Conservation (phyloP, 495 filamentous ascomycete species). For the Daldinia decipiens region DNA sequence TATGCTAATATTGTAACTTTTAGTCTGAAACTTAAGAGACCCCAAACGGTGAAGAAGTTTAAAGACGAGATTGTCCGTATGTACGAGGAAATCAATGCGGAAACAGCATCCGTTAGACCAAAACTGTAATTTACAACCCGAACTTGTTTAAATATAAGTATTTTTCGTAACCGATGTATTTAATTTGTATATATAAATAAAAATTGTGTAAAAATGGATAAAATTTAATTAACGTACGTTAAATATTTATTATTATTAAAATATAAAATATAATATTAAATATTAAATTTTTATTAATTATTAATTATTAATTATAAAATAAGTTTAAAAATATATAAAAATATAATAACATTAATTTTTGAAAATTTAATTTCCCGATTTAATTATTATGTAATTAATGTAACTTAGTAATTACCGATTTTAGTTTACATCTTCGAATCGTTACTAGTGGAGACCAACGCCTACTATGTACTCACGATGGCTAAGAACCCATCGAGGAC, state of each 20-base stretch:
- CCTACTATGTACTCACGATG: slow-evolving; percentile 12
- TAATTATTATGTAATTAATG: slow-evolving; percentile 21
- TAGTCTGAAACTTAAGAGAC: slow-evolving; percentile 96
- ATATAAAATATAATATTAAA: neutral
- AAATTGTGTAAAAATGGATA: neutral
- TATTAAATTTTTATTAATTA: no score
- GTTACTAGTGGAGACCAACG: slow-evolving; percentile 14
- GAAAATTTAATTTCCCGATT: slow-evolving; percentile 1
- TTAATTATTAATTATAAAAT: slow-evolving; percentile 5
- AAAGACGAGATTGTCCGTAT: slow-evolving; percentile 78
- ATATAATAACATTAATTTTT: neutral
- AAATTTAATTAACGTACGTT: neutral
- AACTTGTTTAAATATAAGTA: neutral
- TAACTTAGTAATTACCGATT: slow-evolving; percentile 1
- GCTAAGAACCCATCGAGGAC: slow-evolving; percentile 20
- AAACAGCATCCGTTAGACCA: slow-evolving; percentile 48
- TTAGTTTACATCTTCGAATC: slow-evolving; percentile 15
- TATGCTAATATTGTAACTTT: slow-evolving; percentile 50
- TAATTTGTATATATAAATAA: slow-evolving; percentile 10
- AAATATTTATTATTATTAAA: slow-evolving; percentile 6
- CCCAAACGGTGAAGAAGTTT: slow-evolving; percentile 83
- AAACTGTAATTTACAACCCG: slow-evolving; percentile 51
- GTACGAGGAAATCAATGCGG: slow-evolving; percentile 72
- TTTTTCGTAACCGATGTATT: neutral
- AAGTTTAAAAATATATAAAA: neutral